These are phyloP conservation scores for Porphyrellus cyaneotinctus DNA, from an alignment of 768 basidiomycete species.

Conservation along the genomic window DNA sequence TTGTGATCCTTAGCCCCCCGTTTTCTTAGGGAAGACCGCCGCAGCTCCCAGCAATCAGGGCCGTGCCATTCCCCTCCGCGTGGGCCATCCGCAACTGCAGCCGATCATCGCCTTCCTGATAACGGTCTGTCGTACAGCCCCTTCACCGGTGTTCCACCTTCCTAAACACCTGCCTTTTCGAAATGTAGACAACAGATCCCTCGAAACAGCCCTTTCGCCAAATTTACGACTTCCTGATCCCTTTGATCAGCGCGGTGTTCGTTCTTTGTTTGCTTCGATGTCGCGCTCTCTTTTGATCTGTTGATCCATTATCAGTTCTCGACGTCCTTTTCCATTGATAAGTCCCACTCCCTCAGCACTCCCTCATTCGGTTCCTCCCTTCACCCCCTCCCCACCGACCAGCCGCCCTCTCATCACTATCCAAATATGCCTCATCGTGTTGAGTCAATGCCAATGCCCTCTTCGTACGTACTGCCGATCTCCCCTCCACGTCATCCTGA, in stretches of 20 bases:
- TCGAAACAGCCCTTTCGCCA: conserved; percentile 31
- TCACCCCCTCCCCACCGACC: conserved; percentile 14
- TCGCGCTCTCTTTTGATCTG: conserved; percentile 37
- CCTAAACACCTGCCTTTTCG: conserved; percentile 29
- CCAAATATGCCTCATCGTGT: conserved; percentile 51
- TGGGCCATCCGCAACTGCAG: conserved; percentile 19
- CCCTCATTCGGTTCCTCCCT: conserved; percentile 21
- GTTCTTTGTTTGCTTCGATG: conserved; percentile 32
- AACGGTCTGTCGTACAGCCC: conserved; percentile 26
- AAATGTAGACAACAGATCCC: conserved; percentile 31
- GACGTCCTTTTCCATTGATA: conserved; percentile 35
- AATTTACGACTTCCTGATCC: conserved; percentile 32
- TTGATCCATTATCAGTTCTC: conserved; percentile 39
- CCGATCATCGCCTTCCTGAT: conserved; percentile 35
- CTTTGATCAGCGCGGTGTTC: conserved; percentile 35
- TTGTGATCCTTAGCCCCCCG: conserved; percentile 10
- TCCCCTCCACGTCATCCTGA: conserved; percentile 29
- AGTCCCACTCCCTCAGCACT: conserved; percentile 27
- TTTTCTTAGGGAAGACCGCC: conserved; percentile 28
- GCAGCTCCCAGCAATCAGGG: conserved; percentile 23
- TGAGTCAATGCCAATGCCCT: conserved; percentile 33
- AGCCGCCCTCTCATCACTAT: conserved; percentile 11
- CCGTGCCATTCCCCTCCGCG: conserved; percentile 20
- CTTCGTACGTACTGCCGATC: conserved; percentile 31
- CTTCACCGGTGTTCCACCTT: conserved; percentile 21